Evolutionary conservation across 2,329 filamentous ascomycete species (phyloP).

Genomic region (Penicillium sp.): DNA sequence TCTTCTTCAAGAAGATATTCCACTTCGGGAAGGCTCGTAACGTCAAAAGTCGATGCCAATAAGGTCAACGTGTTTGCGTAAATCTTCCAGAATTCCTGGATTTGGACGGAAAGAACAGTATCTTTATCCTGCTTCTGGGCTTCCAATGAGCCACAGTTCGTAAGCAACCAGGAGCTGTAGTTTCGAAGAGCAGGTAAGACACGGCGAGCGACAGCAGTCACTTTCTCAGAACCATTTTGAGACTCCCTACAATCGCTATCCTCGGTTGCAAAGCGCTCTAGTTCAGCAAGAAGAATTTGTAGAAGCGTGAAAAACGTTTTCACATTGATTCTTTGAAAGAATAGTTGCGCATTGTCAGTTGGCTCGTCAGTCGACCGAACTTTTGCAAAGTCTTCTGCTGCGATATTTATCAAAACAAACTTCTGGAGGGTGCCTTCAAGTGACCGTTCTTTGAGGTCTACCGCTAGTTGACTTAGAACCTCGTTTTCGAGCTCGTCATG

Average conservation of each 20-base stretch:
- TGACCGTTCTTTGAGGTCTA: constrained; percentile 66
- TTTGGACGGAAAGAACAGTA: constrained; percentile 52
- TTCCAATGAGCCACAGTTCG: constrained; percentile 52
- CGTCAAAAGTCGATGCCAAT: constrained; percentile 57
- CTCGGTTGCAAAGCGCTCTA: constrained; percentile 56
- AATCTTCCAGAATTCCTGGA: constrained; percentile 61
- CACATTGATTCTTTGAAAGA: constrained; percentile 72
- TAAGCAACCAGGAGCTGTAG: constrained; percentile 65
- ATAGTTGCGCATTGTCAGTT: constrained; percentile 47
- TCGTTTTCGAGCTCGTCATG: constrained; percentile 81
- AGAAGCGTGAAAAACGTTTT: constrained; percentile 71
- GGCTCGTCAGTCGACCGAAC: constrained; percentile 53
- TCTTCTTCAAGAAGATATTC: constrained; percentile 67
- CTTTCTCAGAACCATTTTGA: constrained; percentile 42
- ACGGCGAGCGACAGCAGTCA: constrained; percentile 57
- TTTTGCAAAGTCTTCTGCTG: constrained; percentile 70
- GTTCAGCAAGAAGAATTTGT: constrained; percentile 64
- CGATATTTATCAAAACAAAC: constrained; percentile 80
- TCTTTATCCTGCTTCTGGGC: constrained; percentile 50
- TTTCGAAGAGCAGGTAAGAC: constrained; percentile 62
- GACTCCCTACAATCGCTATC: constrained; percentile 41
- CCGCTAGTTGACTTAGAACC: constrained; percentile 71
- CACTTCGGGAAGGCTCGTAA: constrained; percentile 52
- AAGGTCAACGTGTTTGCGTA: constrained; percentile 62
- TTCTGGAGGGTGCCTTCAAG: constrained; percentile 67